These are phyloP conservation scores for Capronia coronata DNA, from an alignment of 2,329 filamentous ascomycete species.

Conservation along the genomic window DNA sequence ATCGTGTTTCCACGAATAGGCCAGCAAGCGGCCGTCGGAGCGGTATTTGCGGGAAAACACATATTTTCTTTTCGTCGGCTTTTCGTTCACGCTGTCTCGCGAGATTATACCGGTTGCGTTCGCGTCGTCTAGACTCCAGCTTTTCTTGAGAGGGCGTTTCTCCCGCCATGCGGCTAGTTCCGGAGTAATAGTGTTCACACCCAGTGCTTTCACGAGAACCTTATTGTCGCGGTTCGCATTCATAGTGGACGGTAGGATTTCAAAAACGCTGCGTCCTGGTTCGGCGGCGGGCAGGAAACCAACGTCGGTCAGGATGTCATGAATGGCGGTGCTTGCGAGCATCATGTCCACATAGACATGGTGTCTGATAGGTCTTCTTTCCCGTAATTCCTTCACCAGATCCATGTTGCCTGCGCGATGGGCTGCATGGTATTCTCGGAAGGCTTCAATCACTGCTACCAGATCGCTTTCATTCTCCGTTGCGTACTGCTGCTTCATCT, in stretches of 20 bases:
- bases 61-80: background rate
- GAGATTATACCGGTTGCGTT: conserved; percentile 6
- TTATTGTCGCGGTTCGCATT: conserved; percentile 19
- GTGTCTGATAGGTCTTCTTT: conserved; percentile 13
- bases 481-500: conserved; percentile 7
- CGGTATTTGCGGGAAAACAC: conserved; percentile 6
- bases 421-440: conserved; percentile 18
- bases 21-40: conserved; percentile 17
- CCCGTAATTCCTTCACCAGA: conserved; percentile 6
- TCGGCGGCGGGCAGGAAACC: conserved; percentile 6
- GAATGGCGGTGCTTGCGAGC: conserved; percentile 6
- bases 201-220: conserved; percentile 20
- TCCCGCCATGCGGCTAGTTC: conserved; percentile 18
- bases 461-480: conserved; percentile 16
- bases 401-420: conserved; percentile 3
- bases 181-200: conserved; percentile 16
- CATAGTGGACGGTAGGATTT: conserved; percentile 8
- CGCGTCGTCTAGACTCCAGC: conserved; percentile 1
- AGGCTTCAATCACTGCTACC: conserved; percentile 17
- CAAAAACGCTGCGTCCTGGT: conserved; percentile 10
- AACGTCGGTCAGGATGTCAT: conserved; percentile 7
- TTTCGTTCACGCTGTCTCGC: conserved; percentile 10
- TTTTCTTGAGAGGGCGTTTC: background rate
- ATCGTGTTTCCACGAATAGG: conserved; percentile 14
- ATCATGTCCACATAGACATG: conserved; percentile 22